Base-by-base conservation (phyloP, 495 filamentous ascomycete species). In the Neurospora sp. region DNA sequence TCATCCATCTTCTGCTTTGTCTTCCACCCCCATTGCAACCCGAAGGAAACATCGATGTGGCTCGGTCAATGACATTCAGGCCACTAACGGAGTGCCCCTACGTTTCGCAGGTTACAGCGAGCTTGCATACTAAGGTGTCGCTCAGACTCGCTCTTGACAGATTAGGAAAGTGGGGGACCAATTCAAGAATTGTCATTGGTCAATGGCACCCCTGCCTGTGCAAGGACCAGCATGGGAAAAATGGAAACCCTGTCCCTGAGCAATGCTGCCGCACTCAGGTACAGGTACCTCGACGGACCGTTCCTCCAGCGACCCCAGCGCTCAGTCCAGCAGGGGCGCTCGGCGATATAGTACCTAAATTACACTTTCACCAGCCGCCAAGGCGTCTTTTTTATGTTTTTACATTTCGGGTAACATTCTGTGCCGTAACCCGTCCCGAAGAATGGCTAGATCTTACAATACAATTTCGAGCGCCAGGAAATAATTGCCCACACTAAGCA, bases 311-410 rank as follows among this genome's bases (percentile, higher is more conserved):
- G 10, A 11, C 4, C 39, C 2, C 39, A 39, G 39, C 39, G 39
- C 39, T 39, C 9, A 39, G 38, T 39, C 38, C 39, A 12, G 11
- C 10, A 40, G 11, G 11, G 39, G 39, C 39, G 39, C 39, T 40
- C 5, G 4, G 39, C 39, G 39, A 39, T 39, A 39, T 12, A 2
- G 39, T 40, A 40, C 14, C 5, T 40, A 1, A 31, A n/a, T n/a
- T 14, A 14, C 16, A 41, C 1, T 14, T 40, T 40, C 0, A 40
- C 5, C 5, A 0, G 12, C 14, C 40, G 40, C 12, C 5, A 16
- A 0, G 5, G 0, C 14, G 12, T 2, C 0, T 39, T 39, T 38
- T 38, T 0, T 40, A 14, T 14, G 0, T 0, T 41, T 41, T 18
- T 42, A 42, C 40, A 7, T 6, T 18, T 18, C 2, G 14, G 40